Conservation (phyloP, 306 rosid species). For the Argentina anserina region DNA sequence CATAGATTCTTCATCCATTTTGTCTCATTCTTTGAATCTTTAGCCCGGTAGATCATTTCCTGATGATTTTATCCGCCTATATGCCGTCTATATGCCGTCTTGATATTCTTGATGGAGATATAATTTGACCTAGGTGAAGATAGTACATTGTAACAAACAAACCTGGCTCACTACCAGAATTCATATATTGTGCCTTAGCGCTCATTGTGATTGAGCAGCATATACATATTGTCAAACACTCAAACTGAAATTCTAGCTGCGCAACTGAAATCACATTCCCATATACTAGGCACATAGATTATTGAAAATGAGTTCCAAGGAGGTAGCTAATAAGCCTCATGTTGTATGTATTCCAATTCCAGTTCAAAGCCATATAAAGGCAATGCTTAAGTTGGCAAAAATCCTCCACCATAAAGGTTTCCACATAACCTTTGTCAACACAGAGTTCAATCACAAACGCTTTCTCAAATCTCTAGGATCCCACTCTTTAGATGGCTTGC, state of each 20-base stretch:
- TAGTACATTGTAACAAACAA: not conserved
- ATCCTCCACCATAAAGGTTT: not conserved
- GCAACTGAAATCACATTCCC: not conserved
- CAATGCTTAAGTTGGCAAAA: not conserved
- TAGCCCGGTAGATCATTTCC: not conserved
- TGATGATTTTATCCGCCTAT: not conserved
- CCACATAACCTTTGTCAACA: not conserved
- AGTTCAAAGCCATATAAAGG: conserved; percentile 1
- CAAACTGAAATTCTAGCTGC: not conserved
- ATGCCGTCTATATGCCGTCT: too few relatives aligned
- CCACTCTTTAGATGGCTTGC: not conserved
- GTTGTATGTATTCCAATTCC: not conserved
- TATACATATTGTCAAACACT: not conserved
- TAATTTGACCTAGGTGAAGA: not conserved
- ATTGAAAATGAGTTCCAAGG: not conserved
- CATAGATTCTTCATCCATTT: not conserved
- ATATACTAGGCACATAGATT: not conserved
- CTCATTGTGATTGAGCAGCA: not conserved
- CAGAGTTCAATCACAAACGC: not conserved
- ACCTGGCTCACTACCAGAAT: not conserved
- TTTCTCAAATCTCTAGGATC: not conserved
- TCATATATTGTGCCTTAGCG: not conserved
- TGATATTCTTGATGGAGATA: not conserved
- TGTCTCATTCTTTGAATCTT: not conserved
- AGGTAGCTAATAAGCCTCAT: not conserved